Evolutionary conservation across 371 early-diverging fungal genomes (phyloP), one percentile per base, ranked within the genome.

Genomic region (Cladochytrium tenue): DNA sequence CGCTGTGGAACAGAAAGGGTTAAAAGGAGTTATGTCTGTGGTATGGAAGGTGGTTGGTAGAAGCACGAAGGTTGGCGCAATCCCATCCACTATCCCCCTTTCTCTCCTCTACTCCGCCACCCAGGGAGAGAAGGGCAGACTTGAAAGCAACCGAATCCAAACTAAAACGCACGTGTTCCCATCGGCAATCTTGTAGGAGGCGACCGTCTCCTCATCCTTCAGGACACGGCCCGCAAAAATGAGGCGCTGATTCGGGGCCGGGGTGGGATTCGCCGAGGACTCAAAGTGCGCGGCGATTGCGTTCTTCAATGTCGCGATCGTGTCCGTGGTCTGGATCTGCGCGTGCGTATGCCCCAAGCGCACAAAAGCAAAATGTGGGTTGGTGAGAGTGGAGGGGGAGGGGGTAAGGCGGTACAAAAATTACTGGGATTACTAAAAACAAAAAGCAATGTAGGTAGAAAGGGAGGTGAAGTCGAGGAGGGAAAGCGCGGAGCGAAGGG

Each of bases 151-250:
- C 50, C 58, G 13, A 15, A 56, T 31, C 26, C 0, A 43, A 28
- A 56, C 17, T 2, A 58, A 36, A 0, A 63, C 73, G 66, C 57
- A 81, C 71, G 81, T 81, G 64, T 76, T 65, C 5, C 81, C 81
- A 20, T 81, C 76, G n/a, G 52, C 51, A 23, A 98, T 82, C 74
- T 95, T 95, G 81, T 92, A 93, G 26, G 77, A 80, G 4, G 77
- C 74, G 17, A 98, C 73, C 0, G 81, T 83, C 50, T 95, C 95
- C 28, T 76, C 87, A 77, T 98, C 96, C 83, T 98, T 96, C 56
- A 98, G 86, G 23, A 98, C 94, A 59, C 89, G 84, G 13, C 98
- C 98, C 33, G 95, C 89, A 72, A 87, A 98, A 72, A 98, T 98
- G 58, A 98, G 85, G 32, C 95, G 86, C 64, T 88, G 81, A 31